Evolutionary conservation across 768 basidiomycete genomes (phyloP).

Genomic region (Cystobasidium tubakii): DNA sequence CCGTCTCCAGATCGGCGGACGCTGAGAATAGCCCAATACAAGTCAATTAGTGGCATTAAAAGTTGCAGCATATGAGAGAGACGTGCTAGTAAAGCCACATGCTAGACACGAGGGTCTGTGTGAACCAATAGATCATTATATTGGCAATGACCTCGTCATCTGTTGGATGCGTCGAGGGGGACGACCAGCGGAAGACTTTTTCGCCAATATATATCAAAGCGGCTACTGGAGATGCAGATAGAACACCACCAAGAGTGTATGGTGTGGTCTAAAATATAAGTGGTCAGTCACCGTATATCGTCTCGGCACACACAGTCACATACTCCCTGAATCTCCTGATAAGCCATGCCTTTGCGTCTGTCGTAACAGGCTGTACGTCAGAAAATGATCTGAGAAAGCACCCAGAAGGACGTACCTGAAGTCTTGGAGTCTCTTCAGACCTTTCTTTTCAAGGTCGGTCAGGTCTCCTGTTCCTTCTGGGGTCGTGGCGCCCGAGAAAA

Average conservation of each 20-base stretch:
- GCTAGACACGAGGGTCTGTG: constrained; percentile 10
- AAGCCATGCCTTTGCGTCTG: constrained; percentile 32
- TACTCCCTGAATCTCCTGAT: constrained; percentile 37
- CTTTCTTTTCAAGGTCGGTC: constrained; percentile 27
- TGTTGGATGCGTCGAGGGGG: constrained; percentile 33
- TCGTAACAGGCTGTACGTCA: neutral
- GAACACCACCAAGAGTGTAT: constrained; percentile 36
- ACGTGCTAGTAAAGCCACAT: constrained; percentile 37
- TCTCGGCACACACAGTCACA: neutral
- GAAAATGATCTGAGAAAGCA: neutral
- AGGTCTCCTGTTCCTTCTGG: constrained; percentile 27
- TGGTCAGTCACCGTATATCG: neutral
- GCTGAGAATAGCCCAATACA: no score
- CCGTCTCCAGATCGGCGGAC: neutral
- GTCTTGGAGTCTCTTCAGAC: constrained; percentile 30
- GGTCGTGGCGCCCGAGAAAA: constrained; percentile 21
- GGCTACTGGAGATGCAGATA: constrained; percentile 26
- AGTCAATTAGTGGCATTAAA: no score
- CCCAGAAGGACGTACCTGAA: neutral
- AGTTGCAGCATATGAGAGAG: no score
- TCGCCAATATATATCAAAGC: constrained; percentile 36
- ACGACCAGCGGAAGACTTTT: constrained; percentile 38
- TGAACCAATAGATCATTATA: constrained; percentile 37
- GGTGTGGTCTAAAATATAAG: constrained; percentile 18
- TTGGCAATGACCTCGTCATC: constrained; percentile 30